Evolutionary conservation across 352 stramenopile species (phyloP), one percentile per base, ranked within the genome.

Genomic region (Plasmopara viticola): DNA sequence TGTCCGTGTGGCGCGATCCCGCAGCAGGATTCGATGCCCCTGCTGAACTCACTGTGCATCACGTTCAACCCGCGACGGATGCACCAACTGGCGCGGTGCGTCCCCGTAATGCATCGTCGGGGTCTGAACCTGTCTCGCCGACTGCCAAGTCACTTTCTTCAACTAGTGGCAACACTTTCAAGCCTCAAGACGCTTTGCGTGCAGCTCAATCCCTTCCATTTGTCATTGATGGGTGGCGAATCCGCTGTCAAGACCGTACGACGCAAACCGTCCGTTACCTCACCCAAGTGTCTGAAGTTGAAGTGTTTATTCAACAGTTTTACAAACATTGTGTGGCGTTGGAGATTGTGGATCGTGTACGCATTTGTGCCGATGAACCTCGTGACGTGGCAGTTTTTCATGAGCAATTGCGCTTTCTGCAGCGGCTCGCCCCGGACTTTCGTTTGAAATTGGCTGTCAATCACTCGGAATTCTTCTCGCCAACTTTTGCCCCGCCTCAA

Each of bases 401-500:
- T 50, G 70, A 71, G 20, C 80, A 90, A 53, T 66, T 87, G 50
- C 58, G 64, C 38, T 90, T 86, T 29, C 55, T 90, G 38, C 57
- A 81, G 48, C 76, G 70, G 6, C 52, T 84, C 15, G 80, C 80
- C 10, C 80, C 80, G 0, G 68, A 67, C 29, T 87, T 90, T 62
- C 63, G 72, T 29, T 64, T 88, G 54, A 90, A 90, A 64, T 47
- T 90, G 14, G 80, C 80, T 5, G 69, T 90, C 25, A 89, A 90
- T 41, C 73, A 86, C 43, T 60, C 84, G 8, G 80, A 85, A 37
- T 90, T 90, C 39, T 67, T 90, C 35, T 68, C 63, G 20, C 50
- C 56, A 41, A 61, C 64, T 37, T 84, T 79, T 30, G 61, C 76
- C 25, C 78, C 78, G 20, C 64, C 71, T 25, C 73, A 88, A 53